Evolutionary conservation across 2,329 filamentous ascomycete genomes (phyloP), one percentile per base, ranked within the genome.

Genomic region (Stachybotrys echinatus): DNA sequence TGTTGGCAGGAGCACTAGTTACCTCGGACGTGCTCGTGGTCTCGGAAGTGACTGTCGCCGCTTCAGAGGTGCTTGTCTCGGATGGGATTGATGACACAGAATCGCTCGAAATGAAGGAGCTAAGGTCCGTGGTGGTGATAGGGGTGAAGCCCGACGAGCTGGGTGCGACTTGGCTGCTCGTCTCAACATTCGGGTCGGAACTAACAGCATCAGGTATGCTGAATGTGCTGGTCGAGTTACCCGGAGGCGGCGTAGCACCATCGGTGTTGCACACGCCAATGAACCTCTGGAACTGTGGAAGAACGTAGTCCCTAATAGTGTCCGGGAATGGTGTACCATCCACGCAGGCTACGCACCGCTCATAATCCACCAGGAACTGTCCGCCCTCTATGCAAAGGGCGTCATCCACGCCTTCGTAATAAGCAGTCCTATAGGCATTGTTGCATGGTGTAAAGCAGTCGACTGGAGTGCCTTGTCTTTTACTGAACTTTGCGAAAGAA

Each of bases 361-460:
- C 17, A 12, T 72, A 65, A 20, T 61, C 60, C 0, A 48, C 43
- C 3, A 45, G 43, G 64, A 83, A 86, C 0, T 62, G 50, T 0
- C 77, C 79, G 6, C 47, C 61, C 0, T 47, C 0, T 0, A 48
- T 55, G 59, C 83, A 86, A 1, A 85, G 72, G 0, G 43, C 55
- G 0, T 67, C 52, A 0, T 60, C 62, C 58, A 81, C 80, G 22
- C 83, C 83, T 2, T 68, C 53, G 0, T 52, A 55, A 49, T 78
- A 68, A 0, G 69, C 79, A 55, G 79, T 75, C 3, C 72, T 42
- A 31, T 63, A 70, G 17, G 73, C 73, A 23, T 72, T 68, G 54
- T 83, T 76, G 62, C 84, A 88, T 0, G 58, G 43, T 5, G 65
- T 65, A 53, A 64, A 85, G 62, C 84, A 88, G 4, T 68, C 42